Evolutionary conservation across 352 stramenopile species (phyloP).

Genomic region (Ochromonadaceae sp.): DNA sequence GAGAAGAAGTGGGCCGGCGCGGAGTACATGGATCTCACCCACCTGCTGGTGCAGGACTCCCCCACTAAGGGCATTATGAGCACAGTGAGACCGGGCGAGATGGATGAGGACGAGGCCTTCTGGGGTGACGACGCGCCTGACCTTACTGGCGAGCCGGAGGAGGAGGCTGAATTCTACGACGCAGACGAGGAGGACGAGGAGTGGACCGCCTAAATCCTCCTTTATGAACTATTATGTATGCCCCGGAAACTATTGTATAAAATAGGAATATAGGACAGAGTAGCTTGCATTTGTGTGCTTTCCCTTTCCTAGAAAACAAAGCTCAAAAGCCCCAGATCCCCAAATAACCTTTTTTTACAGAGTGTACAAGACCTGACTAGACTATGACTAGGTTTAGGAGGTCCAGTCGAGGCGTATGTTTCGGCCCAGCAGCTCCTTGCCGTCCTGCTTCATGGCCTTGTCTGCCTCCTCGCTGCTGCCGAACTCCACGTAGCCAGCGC

Average conservation of each 20-base stretch:
- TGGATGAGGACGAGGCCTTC: not conserved
- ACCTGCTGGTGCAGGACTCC: not conserved
- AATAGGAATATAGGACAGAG: not conserved
- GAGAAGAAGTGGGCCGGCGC: conserved; percentile 32
- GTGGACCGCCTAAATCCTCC: not conserved
- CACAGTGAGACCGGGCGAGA: not conserved
- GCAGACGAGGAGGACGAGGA: not conserved
- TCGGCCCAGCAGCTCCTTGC: conserved; percentile 52
- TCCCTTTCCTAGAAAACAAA: too few species aligned
- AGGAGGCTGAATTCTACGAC: not conserved
- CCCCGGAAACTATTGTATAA: not conserved
- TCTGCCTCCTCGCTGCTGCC: conserved; percentile 50
- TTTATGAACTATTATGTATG: not conserved
- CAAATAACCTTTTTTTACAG: not conserved
- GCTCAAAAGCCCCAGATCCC: not conserved
- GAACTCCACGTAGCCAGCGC: conserved; percentile 50
- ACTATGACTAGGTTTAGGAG: too few species aligned
- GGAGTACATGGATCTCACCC: not conserved
- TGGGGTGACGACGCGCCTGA: not conserved
- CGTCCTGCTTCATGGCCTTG: conserved; percentile 45
- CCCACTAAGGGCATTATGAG: not conserved
- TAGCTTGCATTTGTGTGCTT: too few species aligned
- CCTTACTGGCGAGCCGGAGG: not conserved
- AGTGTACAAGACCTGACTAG: too few species aligned
- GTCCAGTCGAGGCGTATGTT: too few species aligned